Conservation (phyloP, 176 grass and related monocot species). For the Musa beccarii region DNA sequence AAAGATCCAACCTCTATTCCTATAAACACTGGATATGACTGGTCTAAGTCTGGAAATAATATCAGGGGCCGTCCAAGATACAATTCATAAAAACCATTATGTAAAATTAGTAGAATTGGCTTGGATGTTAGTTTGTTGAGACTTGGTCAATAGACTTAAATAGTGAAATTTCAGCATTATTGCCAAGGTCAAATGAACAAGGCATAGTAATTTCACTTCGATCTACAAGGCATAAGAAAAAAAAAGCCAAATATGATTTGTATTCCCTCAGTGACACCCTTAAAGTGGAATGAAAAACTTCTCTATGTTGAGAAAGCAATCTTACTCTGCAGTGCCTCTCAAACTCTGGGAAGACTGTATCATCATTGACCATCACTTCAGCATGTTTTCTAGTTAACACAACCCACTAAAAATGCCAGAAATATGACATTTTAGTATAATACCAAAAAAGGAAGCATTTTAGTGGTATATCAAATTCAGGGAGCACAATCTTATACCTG, state of each 20-base stretch:
- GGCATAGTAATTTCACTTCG: neutral
- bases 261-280: neutral
- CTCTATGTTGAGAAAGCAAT: constrained; percentile 20
- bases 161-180: neutral
- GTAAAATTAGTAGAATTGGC: neutral
- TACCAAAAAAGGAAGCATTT: neutral
- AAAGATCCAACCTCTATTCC: neutral
- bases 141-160: neutral
- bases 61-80: too few relatives aligned
- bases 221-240: neutral
- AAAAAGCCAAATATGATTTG: neutral
- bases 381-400: constrained; percentile 94
- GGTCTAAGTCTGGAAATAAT: neutral
- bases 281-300: constrained; percentile 18
- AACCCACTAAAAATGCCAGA: constrained; percentile 51
- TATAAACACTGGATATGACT: neutral
- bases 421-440: constrained; percentile 7
- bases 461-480: neutral
- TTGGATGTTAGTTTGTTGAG: neutral
- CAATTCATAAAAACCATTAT: too few relatives aligned
- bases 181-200: neutral
- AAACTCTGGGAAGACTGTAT: constrained; percentile 66
- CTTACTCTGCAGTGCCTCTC: constrained; percentile 83
- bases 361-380: constrained; percentile 72
- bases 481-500: constrained; percentile 44